Base-by-base conservation (phyloP, 768 basidiomycete genomes). In the Lactifluus volemus region DNA sequence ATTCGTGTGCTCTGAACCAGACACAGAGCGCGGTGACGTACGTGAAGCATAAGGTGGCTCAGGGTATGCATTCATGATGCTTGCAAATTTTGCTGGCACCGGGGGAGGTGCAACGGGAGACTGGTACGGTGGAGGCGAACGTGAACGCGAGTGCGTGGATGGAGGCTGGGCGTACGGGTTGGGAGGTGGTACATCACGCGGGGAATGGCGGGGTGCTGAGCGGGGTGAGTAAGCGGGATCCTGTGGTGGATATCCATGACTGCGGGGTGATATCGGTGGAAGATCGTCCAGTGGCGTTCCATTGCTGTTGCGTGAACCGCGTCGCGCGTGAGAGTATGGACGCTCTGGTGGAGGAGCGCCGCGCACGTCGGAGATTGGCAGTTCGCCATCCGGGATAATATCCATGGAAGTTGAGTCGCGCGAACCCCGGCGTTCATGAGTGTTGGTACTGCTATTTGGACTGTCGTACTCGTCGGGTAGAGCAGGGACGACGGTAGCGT, bases 401-500 rank as follows among this genome's bases (percentile, higher is more conserved):
- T 63, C 61, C 61, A 63, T 49, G 8, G 63, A 56, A 41, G 19
- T 60, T 5, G 59, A 61, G 36, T 62, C 63, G 17, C 60, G 60
- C 15, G 60, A 62, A 4, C 55, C 39, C 9, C 63, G 60, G 10
- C 63, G 59, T 53, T 57, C 67, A 30, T 61, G 59, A 14, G 57
- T 53, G 5, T 68, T 69, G 17, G 65, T 57, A n/a, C 45, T 53
- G 30, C 50, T 63, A 55, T 75, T 70, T 17, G 76, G 76, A 2
- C 78, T 73, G 53, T 84, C 82, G 49, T 83, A 84, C 58, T 88
- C 88, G 68, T 90, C 89, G 8, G 88, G 86, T 6, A 89, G 76
- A 0, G 88, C 88, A 49, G 88, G 88, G 53, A 86, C 86, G 56
- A 91, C 89, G 63, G 88, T 84, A 41, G 89, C 89, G 66, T 91